A percentile compares a stretch with the other conserved stretches of the same genome.
Conservation (phyloP, 108 stramenopile species). For the Nitzschia sp. region DNA sequence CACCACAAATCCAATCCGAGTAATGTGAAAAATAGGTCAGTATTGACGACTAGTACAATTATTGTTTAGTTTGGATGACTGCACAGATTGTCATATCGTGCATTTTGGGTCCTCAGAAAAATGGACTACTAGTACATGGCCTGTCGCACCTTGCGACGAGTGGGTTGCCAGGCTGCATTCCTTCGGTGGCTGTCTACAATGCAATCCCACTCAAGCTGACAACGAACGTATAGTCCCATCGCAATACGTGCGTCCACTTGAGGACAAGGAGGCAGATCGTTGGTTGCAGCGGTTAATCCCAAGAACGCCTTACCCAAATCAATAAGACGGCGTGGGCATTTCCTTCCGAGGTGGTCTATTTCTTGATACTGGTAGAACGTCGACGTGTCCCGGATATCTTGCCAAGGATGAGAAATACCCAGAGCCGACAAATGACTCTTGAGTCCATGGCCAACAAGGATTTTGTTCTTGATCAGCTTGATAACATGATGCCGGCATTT, state of each 20-base stretch:
- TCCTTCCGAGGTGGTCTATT: constrained; percentile 52
- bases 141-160: neutral
- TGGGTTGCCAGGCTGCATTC: neutral
- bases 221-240: constrained; percentile 65
- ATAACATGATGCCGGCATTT: constrained; percentile 66
- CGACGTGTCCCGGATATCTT: constrained; percentile 81
- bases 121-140: neutral
- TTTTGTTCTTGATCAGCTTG: constrained; percentile 61
- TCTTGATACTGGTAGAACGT: constrained; percentile 74
- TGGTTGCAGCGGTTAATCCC: constrained; percentile 23
- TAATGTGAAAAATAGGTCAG: neutral
- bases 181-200: constrained; percentile 27
- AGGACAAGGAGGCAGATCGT: constrained; percentile 44
- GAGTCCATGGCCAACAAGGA: constrained; percentile 93
- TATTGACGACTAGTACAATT: constrained; percentile 1
- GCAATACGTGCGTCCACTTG: constrained; percentile 68
- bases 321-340: constrained; percentile 35
- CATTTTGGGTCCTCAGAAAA: neutral
- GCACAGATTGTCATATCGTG: neutral
- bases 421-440: constrained; percentile 83
- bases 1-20: neutral
- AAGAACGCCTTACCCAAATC: constrained; percentile 35
- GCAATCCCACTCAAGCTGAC: constrained; percentile 56
- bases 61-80: neutral
- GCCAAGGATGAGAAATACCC: constrained; percentile 71